These are phyloP conservation scores for Podila horticola DNA, from an alignment of 192 early-diverging fungal species.

Conservation along the genomic window DNA sequence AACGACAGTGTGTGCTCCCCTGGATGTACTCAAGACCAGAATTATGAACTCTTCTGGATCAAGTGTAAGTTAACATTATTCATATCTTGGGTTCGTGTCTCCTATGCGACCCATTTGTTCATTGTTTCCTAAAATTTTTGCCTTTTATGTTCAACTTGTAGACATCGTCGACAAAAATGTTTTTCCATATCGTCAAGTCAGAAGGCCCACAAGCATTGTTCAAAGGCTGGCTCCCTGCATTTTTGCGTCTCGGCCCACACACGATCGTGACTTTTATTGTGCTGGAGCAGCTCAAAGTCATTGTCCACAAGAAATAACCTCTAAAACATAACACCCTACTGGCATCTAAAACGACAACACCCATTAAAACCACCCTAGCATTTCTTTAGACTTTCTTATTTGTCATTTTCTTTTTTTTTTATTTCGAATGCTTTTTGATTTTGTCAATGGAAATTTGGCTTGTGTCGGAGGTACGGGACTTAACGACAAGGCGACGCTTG, in stretches of 20 bases:
- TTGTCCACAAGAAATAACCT: conserved; percentile 32
- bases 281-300: conserved; percentile 75
- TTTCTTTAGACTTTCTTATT: not conserved
- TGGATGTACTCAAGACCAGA: conserved; percentile 88
- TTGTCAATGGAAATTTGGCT: too few species aligned
- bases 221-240: conserved; percentile 88
- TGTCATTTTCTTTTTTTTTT: too few species aligned
- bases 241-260: conserved; percentile 84
- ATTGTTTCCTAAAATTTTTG: not conserved
- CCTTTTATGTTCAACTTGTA: conserved; percentile 24
- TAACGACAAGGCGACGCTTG: too few species aligned
- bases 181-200: conserved; percentile 64
- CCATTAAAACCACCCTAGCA: not conserved
- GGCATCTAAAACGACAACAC: not conserved
- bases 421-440: too few species aligned
- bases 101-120: not conserved
- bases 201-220: conserved; percentile 81
- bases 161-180: conserved; percentile 54
- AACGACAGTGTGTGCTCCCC: conserved; percentile 79
- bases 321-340: not conserved
- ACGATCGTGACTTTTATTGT: conserved; percentile 88
- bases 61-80: conserved; percentile 36
- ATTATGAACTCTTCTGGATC: conserved; percentile 78
- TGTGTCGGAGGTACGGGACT: too few species aligned
- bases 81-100: conserved; percentile 10